phyloP scores from a whole-genome alignment of 192 early-diverging fungal genomes.

The Ambispora gerdemannii region DNA sequence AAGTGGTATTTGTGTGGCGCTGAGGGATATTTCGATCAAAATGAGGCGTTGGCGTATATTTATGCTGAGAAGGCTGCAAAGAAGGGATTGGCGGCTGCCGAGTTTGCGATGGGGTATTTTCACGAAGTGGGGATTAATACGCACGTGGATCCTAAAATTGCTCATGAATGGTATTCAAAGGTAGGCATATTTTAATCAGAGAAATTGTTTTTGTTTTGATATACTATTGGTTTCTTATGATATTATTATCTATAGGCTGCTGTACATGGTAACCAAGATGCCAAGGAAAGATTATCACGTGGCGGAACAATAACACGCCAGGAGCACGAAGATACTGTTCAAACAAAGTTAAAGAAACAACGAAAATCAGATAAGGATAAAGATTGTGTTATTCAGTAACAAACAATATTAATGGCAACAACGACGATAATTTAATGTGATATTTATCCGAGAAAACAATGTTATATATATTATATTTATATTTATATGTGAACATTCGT shows the following conservation, averaged over 20 bases:
- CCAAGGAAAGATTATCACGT: slow-evolving; percentile 32
- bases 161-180: slow-evolving; percentile 55
- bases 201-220: not conserved
- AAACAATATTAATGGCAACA: too few species aligned
- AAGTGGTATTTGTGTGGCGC: slow-evolving; percentile 84
- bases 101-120: slow-evolving; percentile 91
- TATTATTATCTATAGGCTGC: slow-evolving; percentile 30
- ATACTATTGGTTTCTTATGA: not conserved
- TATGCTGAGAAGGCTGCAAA: slow-evolving; percentile 83
- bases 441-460: too few species aligned
- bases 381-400: slow-evolving; percentile 28
- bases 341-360: slow-evolving; percentile 14
- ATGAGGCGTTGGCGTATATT: slow-evolving; percentile 73
- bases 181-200: not conserved
- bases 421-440: too few species aligned
- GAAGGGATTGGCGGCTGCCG: slow-evolving; percentile 71
- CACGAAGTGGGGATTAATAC: slow-evolving; percentile 75
- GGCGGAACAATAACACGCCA: slow-evolving; percentile 28
- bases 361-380: slow-evolving; percentile 15
- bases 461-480: too few species aligned
- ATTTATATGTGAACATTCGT: too few species aligned
- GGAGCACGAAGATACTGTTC: not conserved
- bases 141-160: slow-evolving; percentile 48
- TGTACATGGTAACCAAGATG: slow-evolving; percentile 39
- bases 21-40: slow-evolving; percentile 55